Evolutionary conservation across 805 yeast species (phyloP), one percentile per base, ranked within the genome.

Genomic region (Teunomyces aglyptinius): DNA sequence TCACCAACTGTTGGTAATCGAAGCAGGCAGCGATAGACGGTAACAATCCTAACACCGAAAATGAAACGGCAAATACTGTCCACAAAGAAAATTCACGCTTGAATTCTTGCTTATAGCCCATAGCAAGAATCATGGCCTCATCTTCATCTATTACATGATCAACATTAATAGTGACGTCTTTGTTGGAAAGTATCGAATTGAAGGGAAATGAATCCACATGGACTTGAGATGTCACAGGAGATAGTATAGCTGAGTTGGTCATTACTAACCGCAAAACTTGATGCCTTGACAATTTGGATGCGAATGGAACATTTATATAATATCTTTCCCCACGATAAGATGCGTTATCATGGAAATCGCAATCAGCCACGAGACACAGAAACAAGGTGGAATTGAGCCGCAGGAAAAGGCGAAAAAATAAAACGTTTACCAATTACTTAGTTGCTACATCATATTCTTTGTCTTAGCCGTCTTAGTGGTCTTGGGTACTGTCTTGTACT

Each of bases 21-120:
- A 83, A 68, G n/a, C 85, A 76, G 5, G 86, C 78, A 3, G 85
- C 81, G 45, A 83, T 74, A 4, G 86, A 82, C 8, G 86, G 84
- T 57, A 85, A 73, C 44, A 83, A 71, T 11, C 86, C 85, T 61
- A 83, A 70, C 43, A 83, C 83, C 2, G 84, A 76, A 58, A 82
- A 83, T 2, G 85, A 79, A 35, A 83, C 83, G 27, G 82, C 78
- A 56, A 82, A 82, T 3, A 81, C 74, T 20, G 84, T 77, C 61
- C 80, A 68, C 15, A 83, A 63, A 12, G 78, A 70, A 56, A 83
- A 83, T 48, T 75, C 80, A 52, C 89, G 75, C 52, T 75, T 75
- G 50, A 83, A 70, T 53, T 84, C 89, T 51, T 78, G 85, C 59
- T 80, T 80, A 60, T 81, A 82, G 20, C 86, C 86, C 56, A 82